These are phyloP conservation scores for Escallonia herrerae DNA, from an alignment of 129 eudicot genomes.

Conservation along the genomic window DNA sequence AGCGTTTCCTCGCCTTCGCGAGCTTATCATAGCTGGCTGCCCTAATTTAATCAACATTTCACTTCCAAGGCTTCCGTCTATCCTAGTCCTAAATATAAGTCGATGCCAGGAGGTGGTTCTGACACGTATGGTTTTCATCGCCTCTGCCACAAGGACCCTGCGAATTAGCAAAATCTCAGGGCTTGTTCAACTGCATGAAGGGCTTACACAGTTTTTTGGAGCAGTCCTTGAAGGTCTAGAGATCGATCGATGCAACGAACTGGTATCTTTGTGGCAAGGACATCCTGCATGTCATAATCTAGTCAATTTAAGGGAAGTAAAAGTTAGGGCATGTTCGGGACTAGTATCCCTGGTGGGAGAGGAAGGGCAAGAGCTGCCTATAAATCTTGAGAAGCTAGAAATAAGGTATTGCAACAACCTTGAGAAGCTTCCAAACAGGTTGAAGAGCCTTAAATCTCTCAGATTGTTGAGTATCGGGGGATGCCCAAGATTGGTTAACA, in stretches of 20 bases:
- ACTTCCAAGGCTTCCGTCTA: neutral
- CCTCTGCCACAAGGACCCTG: neutral
- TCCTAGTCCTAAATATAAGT: neutral
- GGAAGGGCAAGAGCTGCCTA: neutral
- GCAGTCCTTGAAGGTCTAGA: neutral
- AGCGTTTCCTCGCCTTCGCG: neutral
- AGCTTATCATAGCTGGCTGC: neutral
- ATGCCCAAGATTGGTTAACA: neutral
- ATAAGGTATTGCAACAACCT: neutral
- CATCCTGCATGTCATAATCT: neutral
- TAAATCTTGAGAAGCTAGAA: neutral
- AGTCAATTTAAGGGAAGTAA: neutral
- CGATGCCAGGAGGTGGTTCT: neutral
- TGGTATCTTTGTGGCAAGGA: neutral
- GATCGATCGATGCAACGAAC: neutral
- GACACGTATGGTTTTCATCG: neutral
- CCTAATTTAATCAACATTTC: neutral
- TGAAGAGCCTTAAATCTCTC: neutral
- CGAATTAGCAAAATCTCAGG: neutral
- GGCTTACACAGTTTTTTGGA: neutral
- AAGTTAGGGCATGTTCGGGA: neutral
- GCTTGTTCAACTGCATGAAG: conserved; percentile 1
- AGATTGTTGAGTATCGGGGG: neutral
- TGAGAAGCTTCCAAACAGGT: neutral
- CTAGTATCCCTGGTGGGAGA: neutral